Percentiles rank a stretch among this genome's conserved stretches.
These are phyloP conservation scores for Athelia sp. DNA, from an alignment of 1,284 basidiomycete species.

Conservation along the genomic window DNA sequence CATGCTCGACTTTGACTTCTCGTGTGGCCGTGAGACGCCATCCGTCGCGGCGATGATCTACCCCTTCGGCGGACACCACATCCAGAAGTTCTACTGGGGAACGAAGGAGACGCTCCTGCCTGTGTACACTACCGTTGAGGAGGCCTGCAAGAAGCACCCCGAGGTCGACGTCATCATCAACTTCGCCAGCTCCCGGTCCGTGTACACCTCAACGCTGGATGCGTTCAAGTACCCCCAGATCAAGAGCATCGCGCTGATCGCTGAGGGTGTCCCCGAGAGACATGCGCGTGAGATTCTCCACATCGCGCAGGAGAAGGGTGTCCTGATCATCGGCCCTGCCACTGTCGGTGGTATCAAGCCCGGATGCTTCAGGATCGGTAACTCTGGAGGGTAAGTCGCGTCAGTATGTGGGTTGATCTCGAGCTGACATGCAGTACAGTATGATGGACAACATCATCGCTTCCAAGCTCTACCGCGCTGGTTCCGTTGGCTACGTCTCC, in stretches of 20 bases:
- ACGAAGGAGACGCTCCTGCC: slow-evolving; percentile 98
- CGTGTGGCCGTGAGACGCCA: slow-evolving; percentile 90
- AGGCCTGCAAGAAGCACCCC: slow-evolving; percentile 93
- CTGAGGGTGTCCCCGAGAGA: slow-evolving; percentile 97
- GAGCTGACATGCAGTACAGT: slow-evolving; percentile 30
- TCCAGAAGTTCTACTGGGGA: slow-evolving; percentile 99
- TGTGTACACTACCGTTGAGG: slow-evolving; percentile 91
- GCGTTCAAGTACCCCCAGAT: slow-evolving; percentile 70
- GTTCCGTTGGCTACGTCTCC: slow-evolving; percentile 97
- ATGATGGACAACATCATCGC: slow-evolving; percentile 99
- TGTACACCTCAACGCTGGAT: slow-evolving; percentile 94
- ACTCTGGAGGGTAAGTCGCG: slow-evolving; percentile 82
- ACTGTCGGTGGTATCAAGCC: slow-evolving; percentile 99
- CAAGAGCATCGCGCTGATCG: slow-evolving; percentile 87
- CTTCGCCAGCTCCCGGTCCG: slow-evolving; percentile 93
- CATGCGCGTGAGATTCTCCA: slow-evolving; percentile 96
- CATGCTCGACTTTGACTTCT: slow-evolving; percentile 99
- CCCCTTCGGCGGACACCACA: slow-evolving; percentile 99
- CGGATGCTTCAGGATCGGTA: slow-evolving; percentile 99
- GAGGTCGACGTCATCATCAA: slow-evolving; percentile 98
- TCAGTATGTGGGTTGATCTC: slow-evolving; percentile 1
- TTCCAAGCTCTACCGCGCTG: slow-evolving; percentile 97
- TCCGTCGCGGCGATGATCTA: slow-evolving; percentile 99
- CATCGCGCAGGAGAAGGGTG: slow-evolving; percentile 80
- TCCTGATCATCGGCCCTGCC: slow-evolving; percentile 96